Evolutionary conservation across 2,329 filamentous ascomycete species (phyloP), one percentile per base, ranked within the genome.

Genomic region (Mycogone perniciosa): DNA sequence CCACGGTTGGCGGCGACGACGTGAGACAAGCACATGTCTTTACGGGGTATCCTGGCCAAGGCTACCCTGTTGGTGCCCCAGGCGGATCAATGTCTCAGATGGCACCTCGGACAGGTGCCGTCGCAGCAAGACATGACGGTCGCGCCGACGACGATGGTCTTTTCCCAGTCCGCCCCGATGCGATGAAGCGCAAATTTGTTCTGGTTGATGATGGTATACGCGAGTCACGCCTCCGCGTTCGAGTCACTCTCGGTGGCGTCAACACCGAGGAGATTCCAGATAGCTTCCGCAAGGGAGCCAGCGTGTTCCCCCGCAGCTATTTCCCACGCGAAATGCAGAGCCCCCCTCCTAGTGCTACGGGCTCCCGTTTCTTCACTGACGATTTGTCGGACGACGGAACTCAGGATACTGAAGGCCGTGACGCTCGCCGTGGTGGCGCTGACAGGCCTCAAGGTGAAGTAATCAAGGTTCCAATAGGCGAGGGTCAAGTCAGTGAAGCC

Each of bases 211-310:
- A 97, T 67, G 84, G 82, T 47, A 86, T 90, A 55, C 85, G 89
- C 34, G 86, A 86, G 47, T 85, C 82, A 46, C 82, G 90, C 39
- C 84, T 96, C 2, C 85, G 92, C 11, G 91, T 97, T 42, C 86
- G 91, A 55, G 91, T 96, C 46, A 93, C 88, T 56, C 82, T 99
- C n/a, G 89, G 96, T 64, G 84, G 85, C 41, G 90, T 96, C 60
- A 87, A 96, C 66, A 95, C 93, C 73, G 86, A 91, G 62, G 92
- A 97, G 69, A 95, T 97, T 64, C 92, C 92, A 1, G 92, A 97
- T 67, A 93, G 89, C 11, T 96, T 96, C 73, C 88, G 92, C 58
- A 90, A 90, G 71, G 83, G 81, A 50, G 92, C 92, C 61, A 89
- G 88, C 7, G 91, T 97, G 2, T 97, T 85, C 62, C 92, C 91